phyloP scores from a whole-genome alignment of 805 yeast genomes.

The Candida arabinofermentans region DNA sequence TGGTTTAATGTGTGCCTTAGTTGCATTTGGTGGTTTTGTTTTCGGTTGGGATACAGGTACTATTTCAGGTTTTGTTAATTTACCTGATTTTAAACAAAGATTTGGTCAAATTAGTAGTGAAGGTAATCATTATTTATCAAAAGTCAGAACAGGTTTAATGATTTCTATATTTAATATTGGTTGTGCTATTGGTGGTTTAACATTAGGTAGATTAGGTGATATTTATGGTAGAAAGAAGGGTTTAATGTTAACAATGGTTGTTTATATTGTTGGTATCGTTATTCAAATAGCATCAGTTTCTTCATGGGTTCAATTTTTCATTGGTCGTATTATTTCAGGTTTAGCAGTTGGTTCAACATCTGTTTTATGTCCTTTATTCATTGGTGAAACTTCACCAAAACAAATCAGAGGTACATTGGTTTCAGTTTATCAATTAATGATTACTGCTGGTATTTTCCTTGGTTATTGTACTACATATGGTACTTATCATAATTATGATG shows the following conservation, averaged over 20 bases:
- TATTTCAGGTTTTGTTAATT: constrained; percentile 65
- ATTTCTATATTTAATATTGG: constrained; percentile 71
- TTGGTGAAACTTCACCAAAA: constrained; percentile 68
- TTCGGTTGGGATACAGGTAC: constrained; percentile 82
- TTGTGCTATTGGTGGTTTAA: constrained; percentile 69
- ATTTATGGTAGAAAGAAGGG: constrained; percentile 57
- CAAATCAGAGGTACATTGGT: constrained; percentile 68
- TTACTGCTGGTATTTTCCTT: constrained; percentile 65
- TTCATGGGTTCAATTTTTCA: constrained; percentile 59
- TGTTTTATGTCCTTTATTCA: constrained; percentile 53
- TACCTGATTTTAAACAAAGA: constrained; percentile 50
- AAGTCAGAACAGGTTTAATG: constrained; percentile 57
- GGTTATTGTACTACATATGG: constrained; percentile 68
- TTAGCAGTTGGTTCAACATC: constrained; percentile 53
- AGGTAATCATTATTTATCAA: constrained; percentile 43
- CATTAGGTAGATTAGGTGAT: constrained; percentile 56
- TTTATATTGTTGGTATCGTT: constrained; percentile 58
- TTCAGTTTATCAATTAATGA: constrained; percentile 64
- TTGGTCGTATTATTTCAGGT: constrained; percentile 59
- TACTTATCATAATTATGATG: constrained; percentile 45
- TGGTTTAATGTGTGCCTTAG: constrained; percentile 41
- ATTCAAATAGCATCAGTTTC: constrained; percentile 53
- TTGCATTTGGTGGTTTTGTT: constrained; percentile 75
- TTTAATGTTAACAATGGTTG: constrained; percentile 46
- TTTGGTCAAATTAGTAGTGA: constrained; percentile 43